phyloP scores from a whole-genome alignment of 495 filamentous ascomycete genomes.

The Mycothermus thermophilus region DNA sequence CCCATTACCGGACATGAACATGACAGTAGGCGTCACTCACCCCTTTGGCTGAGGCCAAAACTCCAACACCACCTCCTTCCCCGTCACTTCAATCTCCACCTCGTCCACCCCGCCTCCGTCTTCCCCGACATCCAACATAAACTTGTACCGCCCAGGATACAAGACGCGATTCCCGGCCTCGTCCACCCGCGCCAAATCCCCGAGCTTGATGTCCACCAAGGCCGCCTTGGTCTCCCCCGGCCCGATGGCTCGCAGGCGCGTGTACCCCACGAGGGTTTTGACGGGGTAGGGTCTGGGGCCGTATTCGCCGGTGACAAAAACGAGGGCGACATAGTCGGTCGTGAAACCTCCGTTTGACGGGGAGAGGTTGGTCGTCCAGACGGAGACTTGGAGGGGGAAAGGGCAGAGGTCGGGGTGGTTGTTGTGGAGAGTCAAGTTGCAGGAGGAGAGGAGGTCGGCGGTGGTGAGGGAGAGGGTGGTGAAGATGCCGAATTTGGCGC shows the following conservation, averaged over 20 bases:
- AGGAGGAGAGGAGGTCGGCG: conserved; percentile 10
- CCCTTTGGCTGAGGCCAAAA: conserved; percentile 25
- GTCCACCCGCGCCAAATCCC: conserved; percentile 42
- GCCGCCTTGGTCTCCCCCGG: conserved; percentile 25
- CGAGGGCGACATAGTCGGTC: conserved; percentile 48
- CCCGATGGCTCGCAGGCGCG: conserved; percentile 34
- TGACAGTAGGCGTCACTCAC: background rate
- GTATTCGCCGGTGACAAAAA: conserved; percentile 39
- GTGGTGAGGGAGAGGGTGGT: conserved; percentile 9
- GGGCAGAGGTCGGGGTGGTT: conserved; percentile 22
- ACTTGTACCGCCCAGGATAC: conserved; percentile 50
- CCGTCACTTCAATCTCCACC: conserved; percentile 28
- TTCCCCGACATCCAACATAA: conserved; percentile 46
- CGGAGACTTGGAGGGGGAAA: conserved; percentile 27
- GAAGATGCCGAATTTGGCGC: conserved; percentile 20
- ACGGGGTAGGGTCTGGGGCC: conserved; percentile 49
- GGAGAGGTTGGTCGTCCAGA: conserved; percentile 30
- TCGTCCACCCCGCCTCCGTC: conserved; percentile 34
- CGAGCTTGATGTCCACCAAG: conserved; percentile 41
- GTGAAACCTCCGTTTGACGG: conserved; percentile 24
- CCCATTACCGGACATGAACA: no score
- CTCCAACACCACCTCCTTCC: conserved; percentile 30
- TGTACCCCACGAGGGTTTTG: conserved; percentile 50
- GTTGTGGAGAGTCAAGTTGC: conserved; percentile 12
- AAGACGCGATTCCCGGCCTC: conserved; percentile 42